These are phyloP conservation scores for Parachlorella kessleri DNA, from an alignment of 139 green algal genomes.

Conservation along the genomic window DNA sequence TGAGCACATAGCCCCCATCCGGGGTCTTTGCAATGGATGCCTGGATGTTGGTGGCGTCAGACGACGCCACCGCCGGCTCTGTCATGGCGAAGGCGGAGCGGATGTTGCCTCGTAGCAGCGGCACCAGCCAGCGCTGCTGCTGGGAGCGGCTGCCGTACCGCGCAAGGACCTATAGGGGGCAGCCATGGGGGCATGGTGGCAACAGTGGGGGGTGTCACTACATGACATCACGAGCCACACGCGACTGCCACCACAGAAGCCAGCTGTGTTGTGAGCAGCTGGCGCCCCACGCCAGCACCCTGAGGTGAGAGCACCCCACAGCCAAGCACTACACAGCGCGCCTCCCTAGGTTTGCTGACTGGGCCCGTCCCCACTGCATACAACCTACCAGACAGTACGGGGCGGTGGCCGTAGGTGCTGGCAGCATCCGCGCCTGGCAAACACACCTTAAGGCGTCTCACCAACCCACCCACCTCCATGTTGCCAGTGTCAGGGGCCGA, in stretches of 20 bases:
- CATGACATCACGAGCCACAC: too few species aligned
- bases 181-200: slow-evolving; percentile 21
- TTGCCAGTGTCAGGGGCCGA: slow-evolving; percentile 98
- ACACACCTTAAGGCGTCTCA: neutral
- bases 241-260: too few species aligned
- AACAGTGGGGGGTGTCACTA: too few species aligned
- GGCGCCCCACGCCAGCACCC: too few species aligned
- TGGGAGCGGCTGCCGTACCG: slow-evolving; percentile 86
- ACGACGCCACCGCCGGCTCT: slow-evolving; percentile 94
- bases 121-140: slow-evolving; percentile 90
- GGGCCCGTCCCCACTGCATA: too few species aligned
- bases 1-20: slow-evolving; percentile 20
- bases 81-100: slow-evolving; percentile 98
- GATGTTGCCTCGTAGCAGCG: slow-evolving; percentile 89
- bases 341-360: too few species aligned
- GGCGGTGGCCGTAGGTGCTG: too few species aligned
- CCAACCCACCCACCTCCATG: slow-evolving; percentile 87
- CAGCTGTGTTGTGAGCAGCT: too few species aligned
- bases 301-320: too few species aligned
- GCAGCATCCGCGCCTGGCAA: too few species aligned
- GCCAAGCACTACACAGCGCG: too few species aligned
- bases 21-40: slow-evolving; percentile 36
- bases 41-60: slow-evolving; percentile 97
- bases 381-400: too few species aligned
- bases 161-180: slow-evolving; percentile 51